Conservation (phyloP, 805 yeast species). For the Alloascoidea africana region DNA sequence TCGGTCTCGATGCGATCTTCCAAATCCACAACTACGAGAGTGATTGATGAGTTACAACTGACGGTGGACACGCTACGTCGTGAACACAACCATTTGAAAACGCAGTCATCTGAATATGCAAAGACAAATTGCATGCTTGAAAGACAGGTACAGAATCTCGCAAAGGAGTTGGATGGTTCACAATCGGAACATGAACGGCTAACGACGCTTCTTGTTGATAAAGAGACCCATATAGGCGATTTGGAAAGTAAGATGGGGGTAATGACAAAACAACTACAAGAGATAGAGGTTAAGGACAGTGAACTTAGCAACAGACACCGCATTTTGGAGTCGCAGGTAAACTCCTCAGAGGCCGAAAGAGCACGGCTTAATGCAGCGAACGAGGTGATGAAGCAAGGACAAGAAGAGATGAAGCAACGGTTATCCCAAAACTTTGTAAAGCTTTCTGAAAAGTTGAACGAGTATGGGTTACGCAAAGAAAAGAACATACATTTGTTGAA, state of each 20-base stretch:
- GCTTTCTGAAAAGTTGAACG: background rate
- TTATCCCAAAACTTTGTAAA: background rate
- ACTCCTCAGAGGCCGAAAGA: background rate
- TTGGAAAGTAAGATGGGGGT: background rate
- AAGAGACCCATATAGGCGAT: background rate
- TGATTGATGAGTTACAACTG: background rate
- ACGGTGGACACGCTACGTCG: background rate
- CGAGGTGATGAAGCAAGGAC: background rate
- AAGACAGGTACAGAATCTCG: background rate
- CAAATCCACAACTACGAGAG: conserved; percentile 1
- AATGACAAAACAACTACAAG: background rate
- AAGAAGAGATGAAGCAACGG: background rate
- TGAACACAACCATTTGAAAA: background rate
- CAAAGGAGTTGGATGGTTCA: background rate
- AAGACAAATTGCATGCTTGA: background rate
- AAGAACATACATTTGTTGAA: background rate
- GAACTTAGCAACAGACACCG: background rate
- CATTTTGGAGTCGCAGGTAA: background rate
- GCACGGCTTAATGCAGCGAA: background rate
- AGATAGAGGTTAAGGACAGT: background rate
- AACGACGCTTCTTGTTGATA: background rate
- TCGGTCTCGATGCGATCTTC: too few relatives aligned
- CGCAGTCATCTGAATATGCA: background rate
- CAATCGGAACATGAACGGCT: background rate
- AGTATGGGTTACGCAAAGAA: background rate